These are phyloP conservation scores for Ascochyta rabiei DNA, from an alignment of 2,329 filamentous ascomycete species.

Conservation along the genomic window DNA sequence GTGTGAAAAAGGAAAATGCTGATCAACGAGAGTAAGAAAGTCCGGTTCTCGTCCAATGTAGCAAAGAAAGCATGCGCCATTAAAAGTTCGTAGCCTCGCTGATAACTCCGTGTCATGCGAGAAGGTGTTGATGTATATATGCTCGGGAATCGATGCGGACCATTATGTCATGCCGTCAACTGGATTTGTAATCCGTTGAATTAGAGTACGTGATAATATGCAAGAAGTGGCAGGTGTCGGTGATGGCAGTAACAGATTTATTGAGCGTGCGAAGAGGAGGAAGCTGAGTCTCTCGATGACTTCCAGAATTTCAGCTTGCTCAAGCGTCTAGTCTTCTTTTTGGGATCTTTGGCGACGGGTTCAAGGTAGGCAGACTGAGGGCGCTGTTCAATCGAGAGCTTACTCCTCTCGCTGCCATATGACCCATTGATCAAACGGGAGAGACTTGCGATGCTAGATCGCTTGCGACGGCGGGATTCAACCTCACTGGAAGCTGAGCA, in stretches of 20 bases:
- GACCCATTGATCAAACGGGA: constrained; percentile 74
- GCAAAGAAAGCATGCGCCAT: constrained; percentile 42
- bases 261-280: constrained; percentile 29
- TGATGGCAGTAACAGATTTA: constrained; percentile 9
- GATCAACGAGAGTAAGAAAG: constrained; percentile 38
- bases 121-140: constrained; percentile 30
- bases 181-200: constrained; percentile 29
- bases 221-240: constrained; percentile 10
- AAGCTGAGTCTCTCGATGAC: constrained; percentile 42
- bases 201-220: constrained; percentile 26
- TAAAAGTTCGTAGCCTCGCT: constrained; percentile 47
- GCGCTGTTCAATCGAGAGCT: constrained; percentile 69
- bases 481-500: constrained; percentile 49
- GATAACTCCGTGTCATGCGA: constrained; percentile 47
- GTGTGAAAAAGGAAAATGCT: constrained; percentile 29
- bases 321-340: constrained; percentile 71
- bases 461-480: constrained; percentile 67
- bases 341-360: constrained; percentile 62
- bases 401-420: constrained; percentile 73
- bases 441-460: constrained; percentile 77
- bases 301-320: constrained; percentile 83
- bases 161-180: constrained; percentile 46
- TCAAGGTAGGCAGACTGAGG: constrained; percentile 59
- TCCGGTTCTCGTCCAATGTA: constrained; percentile 39
- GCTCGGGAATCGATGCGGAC: constrained; percentile 30